phyloP scores from a whole-genome alignment of 495 filamentous ascomycete species.

The Penicillium tannophilum region DNA sequence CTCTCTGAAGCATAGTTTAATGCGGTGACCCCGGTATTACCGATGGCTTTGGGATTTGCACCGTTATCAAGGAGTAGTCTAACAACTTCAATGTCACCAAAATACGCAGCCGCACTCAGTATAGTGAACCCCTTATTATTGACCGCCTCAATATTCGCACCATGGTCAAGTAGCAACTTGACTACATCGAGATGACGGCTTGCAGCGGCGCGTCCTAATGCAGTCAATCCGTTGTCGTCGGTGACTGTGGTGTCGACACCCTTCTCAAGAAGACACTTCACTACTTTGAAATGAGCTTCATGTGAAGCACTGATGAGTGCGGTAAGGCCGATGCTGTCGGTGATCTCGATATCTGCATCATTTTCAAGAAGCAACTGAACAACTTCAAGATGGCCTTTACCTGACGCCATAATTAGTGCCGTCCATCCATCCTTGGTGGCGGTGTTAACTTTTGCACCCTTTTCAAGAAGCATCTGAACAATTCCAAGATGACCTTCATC shows the following conservation, averaged over 20 bases:
- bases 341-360: not conserved
- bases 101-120: not conserved
- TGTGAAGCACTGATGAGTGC: too few species aligned
- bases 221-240: too few species aligned
- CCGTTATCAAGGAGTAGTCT: constrained; percentile 3
- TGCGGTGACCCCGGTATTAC: not conserved
- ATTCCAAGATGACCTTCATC: not conserved
- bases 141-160: too few species aligned
- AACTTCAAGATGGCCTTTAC: not conserved
- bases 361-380: not conserved
- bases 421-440: not conserved
- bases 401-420: not conserved
- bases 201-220: too few species aligned
- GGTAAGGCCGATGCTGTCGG: too few species aligned
- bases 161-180: not conserved
- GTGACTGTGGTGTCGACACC: not conserved
- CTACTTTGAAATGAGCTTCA: not conserved
- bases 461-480: not conserved
- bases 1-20: not conserved
- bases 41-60: not conserved
- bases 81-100: constrained; percentile 5
- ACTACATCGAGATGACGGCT: constrained; percentile 4
- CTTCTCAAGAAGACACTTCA: not conserved
- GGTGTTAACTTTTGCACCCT: not conserved
- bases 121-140: not conserved